phyloP scores from a whole-genome alignment of 129 eudicot genomes.

The Escallonia herrerae region DNA sequence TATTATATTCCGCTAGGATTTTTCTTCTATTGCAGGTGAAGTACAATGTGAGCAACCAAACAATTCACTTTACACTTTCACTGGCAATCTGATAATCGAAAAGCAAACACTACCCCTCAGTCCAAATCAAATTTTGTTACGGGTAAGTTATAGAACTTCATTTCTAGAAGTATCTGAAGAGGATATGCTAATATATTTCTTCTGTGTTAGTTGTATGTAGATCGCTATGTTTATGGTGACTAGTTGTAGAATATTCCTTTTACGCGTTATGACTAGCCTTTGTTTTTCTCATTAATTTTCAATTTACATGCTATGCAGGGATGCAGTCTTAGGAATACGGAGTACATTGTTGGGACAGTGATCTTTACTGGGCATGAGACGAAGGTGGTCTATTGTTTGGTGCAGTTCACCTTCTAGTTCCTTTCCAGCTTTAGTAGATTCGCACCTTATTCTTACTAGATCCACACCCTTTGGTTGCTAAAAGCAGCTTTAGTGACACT shows the following conservation, averaged over 20 bases:
- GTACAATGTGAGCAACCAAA: slow-evolving; percentile 98
- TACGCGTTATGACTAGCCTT: not conserved
- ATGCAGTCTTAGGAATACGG: slow-evolving; percentile 90
- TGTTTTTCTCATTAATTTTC: slow-evolving; percentile 9
- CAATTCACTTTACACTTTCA: slow-evolving; percentile 90
- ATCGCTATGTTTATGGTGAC: not conserved
- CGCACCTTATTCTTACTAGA: no score
- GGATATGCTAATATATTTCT: no score
- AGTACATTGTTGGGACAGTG: slow-evolving; percentile 80
- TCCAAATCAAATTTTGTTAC: slow-evolving; percentile 89
- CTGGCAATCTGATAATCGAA: slow-evolving; percentile 87
- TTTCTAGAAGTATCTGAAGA: not conserved
- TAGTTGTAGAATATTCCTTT: not conserved
- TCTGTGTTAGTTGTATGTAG: no score
- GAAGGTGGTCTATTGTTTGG: slow-evolving; percentile 47
- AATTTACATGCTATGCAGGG: slow-evolving; percentile 49
- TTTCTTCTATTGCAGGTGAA: slow-evolving; percentile 64
- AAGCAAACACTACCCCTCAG: slow-evolving; percentile 89
- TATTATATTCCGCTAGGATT: slow-evolving; percentile 9
- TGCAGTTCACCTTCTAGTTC: slow-evolving; percentile 6
- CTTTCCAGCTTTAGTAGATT: not conserved
- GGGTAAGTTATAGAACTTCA: slow-evolving; percentile 39
- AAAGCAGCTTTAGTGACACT: no score
- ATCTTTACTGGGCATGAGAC: slow-evolving; percentile 94
- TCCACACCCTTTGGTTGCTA: no score